Base-by-base conservation (phyloP, 106 monocot species). In the Ottelia alismoides region DNA sequence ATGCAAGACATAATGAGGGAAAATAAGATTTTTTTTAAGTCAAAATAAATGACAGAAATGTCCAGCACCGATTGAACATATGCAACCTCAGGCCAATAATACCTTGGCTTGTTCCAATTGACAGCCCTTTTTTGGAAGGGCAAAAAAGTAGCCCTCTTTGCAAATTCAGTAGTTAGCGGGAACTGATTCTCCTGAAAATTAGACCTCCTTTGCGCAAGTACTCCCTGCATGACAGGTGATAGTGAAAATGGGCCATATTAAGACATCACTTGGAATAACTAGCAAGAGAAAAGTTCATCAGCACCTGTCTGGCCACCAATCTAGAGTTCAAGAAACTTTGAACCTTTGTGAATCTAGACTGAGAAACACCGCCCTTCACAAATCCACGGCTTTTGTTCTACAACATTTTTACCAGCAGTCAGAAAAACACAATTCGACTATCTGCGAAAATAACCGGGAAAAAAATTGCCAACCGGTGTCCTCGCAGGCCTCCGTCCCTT, bases 251-350 rank as follows among this genome's bases (percentile, higher is more conserved):
- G n/a, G n/a, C 4, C 57, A 20, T 17, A 20, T 9, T 51, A 14
- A 5, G n/a, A 30, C 27, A 29, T 28, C n/a, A 19, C n/a, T 20
- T 5, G 47, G 44, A 57, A 7, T 11, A 53, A n/a, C 45, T 19
- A 27, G 32, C 16, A 30, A 20, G 18, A 16, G 14, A 22, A 21
- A 31, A 12, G 1, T 0, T 6, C 1, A 25, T 19, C 7, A 51
- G 24, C 65, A 88, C 94, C 81, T 96, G 88, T 76, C 88, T 84
- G 45, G 88, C 66, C n/a, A 72, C 78, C 45, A 81, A 81, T 62
- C 84, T 88, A 21, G 94, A 70, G 30, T 96, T 72, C 73, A 79
- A 66, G 54, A 76, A 96, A 23, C 62, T 63, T 53, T 85, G 77
- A 2, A 79, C 47, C 30, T 72, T 89, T 11, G 30, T 52, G 48